phyloP scores from a whole-genome alignment of 2,329 filamentous ascomycete genomes.

The Ophiocordyceps sinensis region DNA sequence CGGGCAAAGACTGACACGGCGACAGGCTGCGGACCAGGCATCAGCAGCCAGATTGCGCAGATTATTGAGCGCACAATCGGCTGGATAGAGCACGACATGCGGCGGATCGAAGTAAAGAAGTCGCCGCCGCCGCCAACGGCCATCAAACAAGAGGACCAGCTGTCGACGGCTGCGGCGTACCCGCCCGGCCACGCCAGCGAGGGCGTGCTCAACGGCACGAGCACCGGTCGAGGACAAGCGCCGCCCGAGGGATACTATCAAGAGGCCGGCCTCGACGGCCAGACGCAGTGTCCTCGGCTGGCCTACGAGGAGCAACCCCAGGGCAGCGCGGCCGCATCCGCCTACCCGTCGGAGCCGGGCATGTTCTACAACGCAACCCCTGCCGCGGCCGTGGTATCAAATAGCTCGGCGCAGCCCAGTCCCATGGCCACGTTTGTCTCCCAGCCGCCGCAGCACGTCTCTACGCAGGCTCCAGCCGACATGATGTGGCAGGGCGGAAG shows the following conservation, averaged over 20 bases:
- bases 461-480: conserved; percentile 10
- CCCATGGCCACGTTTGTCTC: conserved; percentile 25
- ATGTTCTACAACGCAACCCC: conserved; percentile 15
- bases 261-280: conserved; percentile 10
- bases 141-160: conserved; percentile 25
- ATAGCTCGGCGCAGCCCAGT: conserved; percentile 15
- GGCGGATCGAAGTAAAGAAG: conserved; percentile 14
- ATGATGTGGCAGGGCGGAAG: conserved; percentile 18
- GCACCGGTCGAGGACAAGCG: not conserved
- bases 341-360: conserved; percentile 12
- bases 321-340: conserved; percentile 7
- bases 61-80: conserved; percentile 37
- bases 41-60: conserved; percentile 28
- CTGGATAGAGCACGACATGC: conserved; percentile 38
- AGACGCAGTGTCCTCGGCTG: conserved; percentile 15
- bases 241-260: conserved; percentile 16
- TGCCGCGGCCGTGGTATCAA: not conserved
- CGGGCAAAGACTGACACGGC: conserved; percentile 5
- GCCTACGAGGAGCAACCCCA: conserved; percentile 15
- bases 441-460: conserved; percentile 21
- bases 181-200: not conserved
- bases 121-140: conserved; percentile 6
- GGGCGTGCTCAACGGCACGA: conserved; percentile 6
- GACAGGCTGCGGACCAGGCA: conserved; percentile 27
- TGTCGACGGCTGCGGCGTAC: conserved; percentile 7